phyloP scores from a whole-genome alignment of 305 asterid genomes.

The Nicotiana rustica region DNA sequence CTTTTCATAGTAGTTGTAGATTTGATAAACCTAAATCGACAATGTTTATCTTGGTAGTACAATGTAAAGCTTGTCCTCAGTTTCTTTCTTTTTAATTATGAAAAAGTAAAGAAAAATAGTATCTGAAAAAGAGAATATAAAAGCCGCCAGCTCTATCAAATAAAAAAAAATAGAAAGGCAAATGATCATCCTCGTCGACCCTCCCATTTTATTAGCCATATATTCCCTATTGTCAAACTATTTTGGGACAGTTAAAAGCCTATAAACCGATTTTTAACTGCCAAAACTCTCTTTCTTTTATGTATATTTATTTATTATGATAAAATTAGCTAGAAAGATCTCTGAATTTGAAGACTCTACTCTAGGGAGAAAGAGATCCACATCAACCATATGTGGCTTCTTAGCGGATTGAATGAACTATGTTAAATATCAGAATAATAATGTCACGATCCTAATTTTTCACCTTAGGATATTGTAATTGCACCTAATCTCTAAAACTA shows the following conservation, averaged over 20 bases:
- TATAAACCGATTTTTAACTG: not conserved
- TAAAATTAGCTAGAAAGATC: not conserved
- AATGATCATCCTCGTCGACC: not conserved
- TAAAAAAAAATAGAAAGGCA: too few relatives aligned
- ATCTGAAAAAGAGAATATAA: not conserved
- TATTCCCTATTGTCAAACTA: conserved; percentile 2
- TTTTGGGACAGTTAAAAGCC: conserved; percentile 16
- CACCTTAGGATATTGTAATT: too few relatives aligned
- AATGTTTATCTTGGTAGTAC: not conserved
- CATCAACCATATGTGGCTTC: not conserved
- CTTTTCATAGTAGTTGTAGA: not conserved
- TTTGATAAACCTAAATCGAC: not conserved
- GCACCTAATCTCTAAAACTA: too few relatives aligned
- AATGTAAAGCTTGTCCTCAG: not conserved
- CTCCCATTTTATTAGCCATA: not conserved
- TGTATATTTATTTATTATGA: not conserved
- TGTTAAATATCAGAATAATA: not conserved
- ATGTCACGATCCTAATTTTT: not conserved
- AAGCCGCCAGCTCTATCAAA: not conserved
- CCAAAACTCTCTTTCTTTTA: not conserved
- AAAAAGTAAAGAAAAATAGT: not conserved
- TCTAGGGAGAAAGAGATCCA: too few relatives aligned
- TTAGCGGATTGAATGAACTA: not conserved
- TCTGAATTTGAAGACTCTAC: not conserved
- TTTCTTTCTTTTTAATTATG: not conserved